Base-by-base conservation (phyloP, 1,139 yeast species). In the Blastobotrys aristatus region DNA sequence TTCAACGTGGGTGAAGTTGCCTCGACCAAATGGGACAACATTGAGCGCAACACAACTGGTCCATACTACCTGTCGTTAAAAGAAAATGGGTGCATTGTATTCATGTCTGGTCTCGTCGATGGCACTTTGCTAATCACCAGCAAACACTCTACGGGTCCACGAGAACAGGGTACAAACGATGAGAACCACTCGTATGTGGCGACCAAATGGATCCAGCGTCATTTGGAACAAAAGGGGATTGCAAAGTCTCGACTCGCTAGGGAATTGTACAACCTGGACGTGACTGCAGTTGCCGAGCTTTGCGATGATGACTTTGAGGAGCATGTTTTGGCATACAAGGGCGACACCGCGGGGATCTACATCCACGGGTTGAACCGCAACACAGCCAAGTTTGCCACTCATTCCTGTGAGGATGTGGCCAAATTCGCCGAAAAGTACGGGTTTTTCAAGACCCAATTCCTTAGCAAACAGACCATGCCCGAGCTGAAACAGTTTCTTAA, bases 281-380 rank as follows among this genome's bases (percentile, higher is more conserved):
- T 80, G 26, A 94, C 98, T 0, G 96, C 96, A 0, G 96, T 89
- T 0, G 90, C 94, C 1, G 98, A 92, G 65, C 75, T 80, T 41
- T 94, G 99, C 65, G 97, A 94, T 62, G 98, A 94, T 60, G 69
- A 69, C 0, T 94, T 94, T 65, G 98, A 94, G 63, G 98, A 94
- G 64, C 99, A 94, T 64, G 88, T 94, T 11, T 70, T 94, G 47
- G 84, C 83, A 45, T 94, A 94, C 59, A 64, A 75, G 1, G 72
- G 69, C 3, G 80, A 81, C 1, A 70, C 70, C 14, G 80, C 96
- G 0, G 99, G 98, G 0, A 71, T 94, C 13, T 94, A 92, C 57
- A 65, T 94, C 18, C 98, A 92, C 61, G 98, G 98, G 0, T 67
- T 94, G 40, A 94, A 92, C 63, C 63, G 67, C 50, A 94, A 94